Evolutionary conservation across 2,329 filamentous ascomycete genomes (phyloP).

Genomic region (Diaporthe ilicicola): DNA sequence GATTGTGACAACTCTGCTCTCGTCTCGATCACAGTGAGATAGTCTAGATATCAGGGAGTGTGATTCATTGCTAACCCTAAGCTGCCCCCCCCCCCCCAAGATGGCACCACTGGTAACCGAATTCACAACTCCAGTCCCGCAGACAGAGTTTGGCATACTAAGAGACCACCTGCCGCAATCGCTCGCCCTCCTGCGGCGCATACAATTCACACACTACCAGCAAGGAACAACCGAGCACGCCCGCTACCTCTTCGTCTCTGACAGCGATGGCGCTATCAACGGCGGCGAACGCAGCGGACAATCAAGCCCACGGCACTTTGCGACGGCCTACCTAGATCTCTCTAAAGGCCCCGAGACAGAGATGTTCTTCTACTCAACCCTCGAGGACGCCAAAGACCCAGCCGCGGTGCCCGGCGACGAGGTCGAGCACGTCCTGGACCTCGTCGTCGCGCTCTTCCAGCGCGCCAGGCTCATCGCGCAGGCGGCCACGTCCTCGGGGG

Average conservation of each 20-base stretch:
- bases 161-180: slow-evolving; percentile 62
- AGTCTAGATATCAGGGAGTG: not conserved
- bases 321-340: slow-evolving; percentile 69
- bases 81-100: not conserved
- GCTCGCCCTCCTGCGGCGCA: slow-evolving; percentile 67
- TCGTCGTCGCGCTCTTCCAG: slow-evolving; percentile 43
- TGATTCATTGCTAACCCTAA: not conserved
- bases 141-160: slow-evolving; percentile 56
- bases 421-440: slow-evolving; percentile 43
- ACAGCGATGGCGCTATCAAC: not conserved
- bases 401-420: slow-evolving; percentile 23
- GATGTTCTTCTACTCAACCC: slow-evolving; percentile 67
- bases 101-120: slow-evolving; percentile 36
- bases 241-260: slow-evolving; percentile 51
- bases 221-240: slow-evolving; percentile 52
- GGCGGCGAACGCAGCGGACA: not conserved
- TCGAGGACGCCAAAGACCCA: slow-evolving; percentile 48
- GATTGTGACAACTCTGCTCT: not conserved
- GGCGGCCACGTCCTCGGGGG: slow-evolving; percentile 35
- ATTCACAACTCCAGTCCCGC: slow-evolving; percentile 34
- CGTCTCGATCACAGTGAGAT: not conserved
- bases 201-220: slow-evolving; percentile 63
- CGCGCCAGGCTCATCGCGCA: slow-evolving; percentile 39
- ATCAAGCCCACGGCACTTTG: slow-evolving; percentile 48
- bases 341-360: slow-evolving; percentile 70